These are phyloP conservation scores for Trypanosoma cruzi DNA, from an alignment of 208 protist species.

Conservation along the genomic window DNA sequence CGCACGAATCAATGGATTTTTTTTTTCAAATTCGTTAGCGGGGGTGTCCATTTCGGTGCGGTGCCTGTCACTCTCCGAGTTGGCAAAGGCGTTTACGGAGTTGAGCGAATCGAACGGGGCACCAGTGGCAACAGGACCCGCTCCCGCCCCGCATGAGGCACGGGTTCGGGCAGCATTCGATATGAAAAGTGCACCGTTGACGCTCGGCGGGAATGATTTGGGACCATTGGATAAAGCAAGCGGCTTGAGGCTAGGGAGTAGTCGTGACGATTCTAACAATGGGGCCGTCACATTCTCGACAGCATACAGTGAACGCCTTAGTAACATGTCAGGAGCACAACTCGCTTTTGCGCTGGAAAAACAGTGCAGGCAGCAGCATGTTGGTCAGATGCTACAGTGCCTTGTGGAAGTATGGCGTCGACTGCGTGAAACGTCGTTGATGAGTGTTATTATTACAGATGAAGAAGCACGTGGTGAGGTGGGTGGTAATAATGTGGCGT, in stretches of 20 bases:
- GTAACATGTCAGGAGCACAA: constrained; percentile 24
- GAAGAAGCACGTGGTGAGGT: constrained; percentile 18
- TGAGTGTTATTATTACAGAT: constrained; percentile 11
- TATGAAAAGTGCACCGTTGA: background rate
- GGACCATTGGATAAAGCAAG: background rate
- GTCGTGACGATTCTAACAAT: background rate
- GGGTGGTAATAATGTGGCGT: background rate
- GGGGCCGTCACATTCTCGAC: constrained; percentile 34
- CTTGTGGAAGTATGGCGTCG: constrained; percentile 48
- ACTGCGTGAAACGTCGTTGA: constrained; percentile 13
- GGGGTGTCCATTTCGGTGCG: constrained; percentile 6
- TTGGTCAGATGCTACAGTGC: constrained; percentile 53
- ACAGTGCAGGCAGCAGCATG: constrained; percentile 30
- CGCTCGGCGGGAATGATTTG: background rate
- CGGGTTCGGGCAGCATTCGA: background rate
- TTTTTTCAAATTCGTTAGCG: background rate
- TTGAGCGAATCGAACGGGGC: constrained; percentile 19
- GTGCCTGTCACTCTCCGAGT: constrained; percentile 34
- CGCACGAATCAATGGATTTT: background rate
- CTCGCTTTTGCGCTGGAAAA: constrained; percentile 36
- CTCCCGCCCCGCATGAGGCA: background rate
- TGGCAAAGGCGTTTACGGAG: constrained; percentile 53
- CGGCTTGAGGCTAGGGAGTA: background rate
- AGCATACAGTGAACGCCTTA: constrained; percentile 35
- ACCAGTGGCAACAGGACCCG: background rate